A percentile compares a stretch with the other conserved stretches of the same genome.
These are phyloP conservation scores for Peronospora tabacina DNA, from an alignment of 352 stramenopile genomes.

Conservation along the genomic window DNA sequence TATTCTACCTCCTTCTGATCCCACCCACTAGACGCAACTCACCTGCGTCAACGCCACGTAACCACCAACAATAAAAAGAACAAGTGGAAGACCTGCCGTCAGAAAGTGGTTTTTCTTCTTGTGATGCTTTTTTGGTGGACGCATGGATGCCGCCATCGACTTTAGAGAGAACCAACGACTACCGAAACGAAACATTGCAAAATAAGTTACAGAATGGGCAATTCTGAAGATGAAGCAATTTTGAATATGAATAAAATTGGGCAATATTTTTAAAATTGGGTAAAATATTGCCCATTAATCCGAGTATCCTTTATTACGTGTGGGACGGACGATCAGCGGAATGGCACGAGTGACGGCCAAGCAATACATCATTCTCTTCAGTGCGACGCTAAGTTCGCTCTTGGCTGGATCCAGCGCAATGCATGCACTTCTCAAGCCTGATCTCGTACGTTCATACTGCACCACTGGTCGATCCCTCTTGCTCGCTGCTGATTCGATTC, in stretches of 20 bases:
- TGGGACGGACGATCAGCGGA: constrained; percentile 1
- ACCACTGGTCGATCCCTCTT: background rate
- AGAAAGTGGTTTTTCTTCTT: constrained; percentile 61
- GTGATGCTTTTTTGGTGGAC: constrained; percentile 26
- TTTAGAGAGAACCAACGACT: constrained; percentile 24
- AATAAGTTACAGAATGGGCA: constrained; percentile 6
- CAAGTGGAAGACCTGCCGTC: constrained; percentile 60
- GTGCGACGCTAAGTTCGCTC: constrained; percentile 64
- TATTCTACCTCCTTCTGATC: no score
- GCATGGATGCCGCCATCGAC: constrained; percentile 2
- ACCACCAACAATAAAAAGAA: constrained; percentile 78
- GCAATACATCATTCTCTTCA: constrained; percentile 72
- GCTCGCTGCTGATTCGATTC: background rate
- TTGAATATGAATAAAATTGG: no score
- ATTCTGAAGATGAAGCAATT: background rate
- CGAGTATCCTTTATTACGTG: background rate
- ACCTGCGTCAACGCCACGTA: constrained; percentile 74
- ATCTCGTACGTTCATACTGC: constrained; percentile 42
- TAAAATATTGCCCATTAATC: constrained; percentile 5
- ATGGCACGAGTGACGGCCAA: constrained; percentile 58
- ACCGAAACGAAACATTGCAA: constrained; percentile 22
- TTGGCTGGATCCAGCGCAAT: constrained; percentile 81
- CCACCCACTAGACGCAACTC: background rate
- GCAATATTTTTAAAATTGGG: constrained; percentile 1
- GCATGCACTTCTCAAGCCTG: constrained; percentile 74